These are phyloP conservation scores for Trypethelium eluteriae DNA, from an alignment of 495 filamentous ascomycete genomes.

Conservation along the genomic window DNA sequence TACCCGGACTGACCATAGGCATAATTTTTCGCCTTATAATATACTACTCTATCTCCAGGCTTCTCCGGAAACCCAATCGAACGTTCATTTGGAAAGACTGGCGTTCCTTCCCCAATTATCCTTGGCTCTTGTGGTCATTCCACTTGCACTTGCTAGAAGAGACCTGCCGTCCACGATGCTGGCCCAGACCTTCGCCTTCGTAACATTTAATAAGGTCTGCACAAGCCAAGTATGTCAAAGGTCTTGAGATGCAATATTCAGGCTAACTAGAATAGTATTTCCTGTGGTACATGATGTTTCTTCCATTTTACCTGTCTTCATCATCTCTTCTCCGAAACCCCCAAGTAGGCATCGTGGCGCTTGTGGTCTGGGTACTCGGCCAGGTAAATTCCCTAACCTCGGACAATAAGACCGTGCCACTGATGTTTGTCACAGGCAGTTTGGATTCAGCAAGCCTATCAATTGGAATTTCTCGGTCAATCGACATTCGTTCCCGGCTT, in stretches of 20 bases:
- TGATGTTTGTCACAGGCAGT: conserved; percentile 45
- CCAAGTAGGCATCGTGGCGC: conserved; percentile 52
- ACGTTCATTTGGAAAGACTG: conserved; percentile 59
- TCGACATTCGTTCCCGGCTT: conserved; percentile 80
- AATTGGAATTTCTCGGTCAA: conserved; percentile 79
- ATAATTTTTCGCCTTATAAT: conserved; percentile 97
- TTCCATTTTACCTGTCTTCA: conserved; percentile 79
- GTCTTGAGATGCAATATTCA: neutral
- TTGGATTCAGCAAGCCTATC: conserved; percentile 85
- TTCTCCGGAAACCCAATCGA: conserved; percentile 37
- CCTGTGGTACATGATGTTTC: conserved; percentile 90
- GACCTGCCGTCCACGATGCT: conserved; percentile 80
- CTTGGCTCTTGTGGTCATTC: conserved; percentile 68
- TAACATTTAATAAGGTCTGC: conserved; percentile 96
- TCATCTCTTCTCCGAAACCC: conserved; percentile 61
- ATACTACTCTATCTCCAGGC: conserved; percentile 80
- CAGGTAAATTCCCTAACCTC: conserved; percentile 41
- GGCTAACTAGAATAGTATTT: conserved; percentile 62
- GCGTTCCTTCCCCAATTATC: conserved; percentile 84
- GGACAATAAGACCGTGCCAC: neutral
- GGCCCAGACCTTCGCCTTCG: conserved; percentile 98
- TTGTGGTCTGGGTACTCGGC: conserved; percentile 61
- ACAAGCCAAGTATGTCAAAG: conserved; percentile 69
- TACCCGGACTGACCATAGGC: conserved; percentile 87
- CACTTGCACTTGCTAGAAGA: conserved; percentile 71